Evolutionary conservation across 78 protist species (phyloP).

Genomic region (Emiliania huxleyi): DNA sequence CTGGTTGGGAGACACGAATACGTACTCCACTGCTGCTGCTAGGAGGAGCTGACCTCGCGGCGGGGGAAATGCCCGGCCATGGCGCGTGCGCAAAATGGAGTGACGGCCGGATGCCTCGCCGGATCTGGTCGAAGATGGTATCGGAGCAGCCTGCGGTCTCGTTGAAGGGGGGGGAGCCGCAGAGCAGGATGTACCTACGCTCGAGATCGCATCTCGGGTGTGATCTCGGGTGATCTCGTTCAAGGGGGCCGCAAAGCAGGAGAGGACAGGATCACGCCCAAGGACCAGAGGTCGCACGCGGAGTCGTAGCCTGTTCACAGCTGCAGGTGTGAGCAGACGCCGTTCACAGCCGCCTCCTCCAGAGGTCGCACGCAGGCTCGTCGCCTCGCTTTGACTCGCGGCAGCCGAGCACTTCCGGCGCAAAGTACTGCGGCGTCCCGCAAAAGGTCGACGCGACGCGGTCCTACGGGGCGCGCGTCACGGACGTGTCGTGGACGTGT

Average conservation of each 20-base stretch:
- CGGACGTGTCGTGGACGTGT: no score
- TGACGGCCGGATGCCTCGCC: background rate
- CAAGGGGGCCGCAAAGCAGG: slow-evolving; percentile 51
- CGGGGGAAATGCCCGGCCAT: background rate
- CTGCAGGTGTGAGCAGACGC: background rate
- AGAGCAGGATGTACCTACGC: background rate
- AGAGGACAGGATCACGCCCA: slow-evolving; percentile 46
- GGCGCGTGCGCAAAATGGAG: background rate
- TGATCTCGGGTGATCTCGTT: background rate
- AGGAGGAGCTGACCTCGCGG: no score
- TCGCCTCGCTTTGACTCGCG: background rate
- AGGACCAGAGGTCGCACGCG: slow-evolving; percentile 47
- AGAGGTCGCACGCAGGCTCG: background rate
- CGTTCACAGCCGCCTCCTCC: background rate
- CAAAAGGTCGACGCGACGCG: background rate
- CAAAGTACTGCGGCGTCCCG: slow-evolving; percentile 53
- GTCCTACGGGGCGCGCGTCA: no score
- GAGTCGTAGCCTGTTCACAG: background rate
- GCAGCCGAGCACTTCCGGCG: slow-evolving; percentile 49
- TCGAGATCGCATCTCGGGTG: no score
- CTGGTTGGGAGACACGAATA: no score
- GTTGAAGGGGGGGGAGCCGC: background rate
- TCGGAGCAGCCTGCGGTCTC: background rate
- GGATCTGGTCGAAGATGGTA: background rate
- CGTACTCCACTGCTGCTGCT: no score